Base-by-base conservation (phyloP, 495 filamentous ascomycete species). In the Aspergillus biplanus region DNA sequence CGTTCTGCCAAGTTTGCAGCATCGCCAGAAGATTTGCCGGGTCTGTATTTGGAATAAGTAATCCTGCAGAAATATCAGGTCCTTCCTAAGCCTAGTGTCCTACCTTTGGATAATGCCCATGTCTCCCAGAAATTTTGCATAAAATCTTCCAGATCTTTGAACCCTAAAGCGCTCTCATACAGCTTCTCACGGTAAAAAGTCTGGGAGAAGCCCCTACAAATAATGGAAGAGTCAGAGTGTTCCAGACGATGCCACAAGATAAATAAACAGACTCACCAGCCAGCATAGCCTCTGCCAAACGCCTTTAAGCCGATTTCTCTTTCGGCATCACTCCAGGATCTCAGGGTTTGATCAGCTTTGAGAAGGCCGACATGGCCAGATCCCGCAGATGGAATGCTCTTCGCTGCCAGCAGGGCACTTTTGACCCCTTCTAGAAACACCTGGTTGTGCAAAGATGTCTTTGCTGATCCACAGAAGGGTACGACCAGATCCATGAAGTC, bases 351-450 rank as follows among this genome's bases (percentile, higher is more conserved):
- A 15, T 71, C 63, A 7, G 72, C 66, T 37, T 69, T 69, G 52
- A 75, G 68, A 0, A 79, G 35, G 4, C 72, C 75, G 54, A 77
- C 72, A 35, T 82, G 62, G 11, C 79, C 75, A 39, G 76, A 61
- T 15, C 87, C 82, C 6, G 73, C 80, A 3, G 86, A 87, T 5
- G 71, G 65, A 4, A 80, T 78, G 7, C 82, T 77, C 62, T 88
- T 89, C 1, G 82, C 87, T 11, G 85, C 85, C n/a, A 89, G 73
- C 48, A 92, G 71, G 4, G 88, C 83, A 59, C 74, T 78, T 69
- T 91, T 92, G 2, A 90, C 86, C 1, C 89, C 89, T 64, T 91
- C 89, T 5, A 92, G 70, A 64, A 91, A 89, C 5, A 90, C 89
- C 63, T 90, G 78, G 61, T 92, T 92, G 54, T 92, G 89, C 59